Evolutionary conservation across 306 rosid genomes (phyloP), one percentile per base, ranked within the genome.

Genomic region (Vigna angularis): DNA sequence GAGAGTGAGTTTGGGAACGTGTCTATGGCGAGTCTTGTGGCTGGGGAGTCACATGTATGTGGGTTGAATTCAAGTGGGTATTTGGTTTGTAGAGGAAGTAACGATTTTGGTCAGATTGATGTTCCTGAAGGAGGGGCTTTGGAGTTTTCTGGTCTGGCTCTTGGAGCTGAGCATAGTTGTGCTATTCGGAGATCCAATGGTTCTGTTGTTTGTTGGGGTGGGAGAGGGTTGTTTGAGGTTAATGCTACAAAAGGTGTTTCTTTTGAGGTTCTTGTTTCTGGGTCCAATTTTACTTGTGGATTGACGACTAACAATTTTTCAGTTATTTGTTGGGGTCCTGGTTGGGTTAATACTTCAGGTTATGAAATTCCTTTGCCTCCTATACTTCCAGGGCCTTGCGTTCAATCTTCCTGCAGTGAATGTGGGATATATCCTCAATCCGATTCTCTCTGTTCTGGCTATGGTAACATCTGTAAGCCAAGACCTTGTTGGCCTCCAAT

Each of bases 301-400:
- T 84, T 95, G 63, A 83, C 79, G 0, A 81, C 89, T 1, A 11
- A 13, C 6, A 88, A 89, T 72, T 84, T 92, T 24, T 89, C 97
- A 7, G 83, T 95, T 2, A 50, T 89, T 49, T 95, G 98, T 81
- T 95, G 98, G 98, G 98, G 98, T 17, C 88, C 91, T 49, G 97
- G 98, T 34, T 92, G 97, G 95, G 66, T 79, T 28, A 61, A 66
- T 81, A 36, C 15, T 72, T 79, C 79, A 16, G 57, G 64, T 26
- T 42, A n/a, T 18, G 81, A 53, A 82, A 75, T 92, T 72, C 79
- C 85, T 0, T 82, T 92, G 76, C 85, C 88, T 8, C 79, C 76
- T 17, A 83, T 95, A 87, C 98, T 95, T 44, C 98, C 98, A 0
- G 98, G 98, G 2, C 90, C 93, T 81, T 95, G 98, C 80, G 92